These are phyloP conservation scores for Uronychia binucleata DNA, from an alignment of 73 alveolate genomes.

Conservation along the genomic window DNA sequence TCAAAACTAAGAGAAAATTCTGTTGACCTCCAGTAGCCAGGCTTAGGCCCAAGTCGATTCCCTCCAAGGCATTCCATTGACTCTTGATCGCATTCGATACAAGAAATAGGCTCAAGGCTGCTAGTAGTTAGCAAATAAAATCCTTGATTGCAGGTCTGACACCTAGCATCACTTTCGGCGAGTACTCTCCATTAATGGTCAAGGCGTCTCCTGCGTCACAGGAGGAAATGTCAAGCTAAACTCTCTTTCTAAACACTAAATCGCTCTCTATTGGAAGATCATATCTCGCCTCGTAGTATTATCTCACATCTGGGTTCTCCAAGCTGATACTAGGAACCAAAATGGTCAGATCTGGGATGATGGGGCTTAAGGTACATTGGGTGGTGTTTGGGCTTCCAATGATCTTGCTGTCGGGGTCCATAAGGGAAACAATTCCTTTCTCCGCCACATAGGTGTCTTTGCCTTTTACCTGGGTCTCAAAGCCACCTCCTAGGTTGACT, in stretches of 20 bases:
- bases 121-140: background rate
- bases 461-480: background rate
- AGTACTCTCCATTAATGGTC: background rate
- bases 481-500: background rate
- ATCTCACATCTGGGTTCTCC: background rate
- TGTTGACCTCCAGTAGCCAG: background rate
- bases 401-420: background rate
- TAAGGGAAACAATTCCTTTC: background rate
- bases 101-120: background rate
- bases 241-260: background rate
- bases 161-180: background rate
- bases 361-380: background rate
- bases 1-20: background rate
- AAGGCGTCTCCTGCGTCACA: background rate
- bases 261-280: background rate
- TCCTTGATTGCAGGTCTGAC: background rate
- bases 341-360: background rate
- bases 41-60: background rate
- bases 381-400: background rate
- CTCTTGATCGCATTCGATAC: background rate
- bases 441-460: background rate
- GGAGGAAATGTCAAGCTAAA: background rate
- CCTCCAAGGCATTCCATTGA: background rate
- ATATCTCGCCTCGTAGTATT: background rate
- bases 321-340: background rate